Conservation (phyloP, 1,139 yeast genomes). For the Wickerhamiella pararugosa region DNA sequence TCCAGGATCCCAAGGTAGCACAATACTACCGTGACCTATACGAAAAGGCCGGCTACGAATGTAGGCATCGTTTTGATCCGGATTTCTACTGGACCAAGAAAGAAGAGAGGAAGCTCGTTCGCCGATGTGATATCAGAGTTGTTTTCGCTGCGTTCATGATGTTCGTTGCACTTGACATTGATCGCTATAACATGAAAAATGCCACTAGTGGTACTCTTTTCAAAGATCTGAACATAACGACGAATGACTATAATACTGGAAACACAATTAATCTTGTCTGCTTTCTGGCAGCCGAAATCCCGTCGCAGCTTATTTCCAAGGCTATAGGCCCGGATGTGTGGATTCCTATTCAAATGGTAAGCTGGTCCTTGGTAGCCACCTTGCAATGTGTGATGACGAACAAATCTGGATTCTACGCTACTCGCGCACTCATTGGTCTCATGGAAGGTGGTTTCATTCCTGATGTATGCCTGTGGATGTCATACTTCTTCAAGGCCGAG, state of each 20-base stretch:
- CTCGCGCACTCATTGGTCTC: constrained; percentile 35
- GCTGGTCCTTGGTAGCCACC: constrained; percentile 39
- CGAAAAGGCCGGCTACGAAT: constrained; percentile 29
- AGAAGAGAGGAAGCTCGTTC: constrained; percentile 30
- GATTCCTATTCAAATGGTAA: constrained; percentile 37
- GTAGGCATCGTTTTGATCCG: constrained; percentile 31
- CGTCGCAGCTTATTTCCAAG: constrained; percentile 40
- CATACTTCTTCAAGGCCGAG: constrained; percentile 38
- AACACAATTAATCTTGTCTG: constrained; percentile 32
- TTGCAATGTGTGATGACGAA: constrained; percentile 31
- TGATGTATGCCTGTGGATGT: constrained; percentile 39
- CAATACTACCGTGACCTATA: constrained; percentile 30
- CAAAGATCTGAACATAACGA: constrained; percentile 31
- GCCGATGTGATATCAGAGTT: constrained; percentile 34
- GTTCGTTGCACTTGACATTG: constrained; percentile 39
- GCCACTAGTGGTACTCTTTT: constrained; percentile 38
- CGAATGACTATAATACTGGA: constrained; percentile 36
- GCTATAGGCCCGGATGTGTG: constrained; percentile 39
- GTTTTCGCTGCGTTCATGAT: constrained; percentile 35
- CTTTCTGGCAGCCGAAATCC: constrained; percentile 38
- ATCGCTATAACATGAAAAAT: constrained; percentile 36
- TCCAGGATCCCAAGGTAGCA: constrained; percentile 31
- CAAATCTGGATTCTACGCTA: constrained; percentile 27
- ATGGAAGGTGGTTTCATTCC: constrained; percentile 46
- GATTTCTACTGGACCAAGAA: constrained; percentile 30